phyloP scores from a whole-genome alignment of 2,329 filamentous ascomycete genomes.

The Knoxdaviesia capensis region DNA sequence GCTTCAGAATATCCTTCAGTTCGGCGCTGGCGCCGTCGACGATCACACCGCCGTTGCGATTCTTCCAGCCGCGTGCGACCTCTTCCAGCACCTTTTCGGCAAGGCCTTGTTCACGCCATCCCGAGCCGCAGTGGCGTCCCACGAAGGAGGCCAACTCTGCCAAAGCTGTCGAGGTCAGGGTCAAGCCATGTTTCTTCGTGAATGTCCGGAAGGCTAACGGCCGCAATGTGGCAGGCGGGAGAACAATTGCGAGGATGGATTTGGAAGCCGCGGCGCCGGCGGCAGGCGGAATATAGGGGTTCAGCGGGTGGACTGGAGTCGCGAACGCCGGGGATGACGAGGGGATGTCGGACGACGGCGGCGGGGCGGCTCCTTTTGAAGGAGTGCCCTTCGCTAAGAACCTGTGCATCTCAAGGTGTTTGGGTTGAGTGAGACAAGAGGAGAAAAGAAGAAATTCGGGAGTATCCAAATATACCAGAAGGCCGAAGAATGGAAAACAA shows the following conservation, averaged over 20 bases:
- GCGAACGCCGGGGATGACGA: conserved; percentile 84
- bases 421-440: background rate
- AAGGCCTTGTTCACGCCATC: conserved; percentile 88
- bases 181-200: conserved; percentile 93
- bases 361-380: conserved; percentile 4
- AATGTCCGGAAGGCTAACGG: conserved; percentile 89
- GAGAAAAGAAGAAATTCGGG: no score
- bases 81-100: conserved; percentile 88
- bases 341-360: conserved; percentile 42
- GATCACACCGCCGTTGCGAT: conserved; percentile 69
- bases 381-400: conserved; percentile 6
- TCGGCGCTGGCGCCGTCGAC: conserved; percentile 63
- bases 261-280: conserved; percentile 24
- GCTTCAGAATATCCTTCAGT: conserved; percentile 66
- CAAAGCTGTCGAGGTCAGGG: conserved; percentile 70
- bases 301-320: conserved; percentile 64
- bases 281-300: conserved; percentile 34
- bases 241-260: conserved; percentile 62
- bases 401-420: conserved; percentile 3
- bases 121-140: conserved; percentile 80
- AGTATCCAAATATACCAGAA: no score
- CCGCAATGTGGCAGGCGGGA: conserved; percentile 69
- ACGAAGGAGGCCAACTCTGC: conserved; percentile 76
- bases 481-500: no score
- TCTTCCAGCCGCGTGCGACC: conserved; percentile 81